These are phyloP conservation scores for Hypoxylon sp. DNA, from an alignment of 2,329 filamentous ascomycete genomes.

Conservation along the genomic window DNA sequence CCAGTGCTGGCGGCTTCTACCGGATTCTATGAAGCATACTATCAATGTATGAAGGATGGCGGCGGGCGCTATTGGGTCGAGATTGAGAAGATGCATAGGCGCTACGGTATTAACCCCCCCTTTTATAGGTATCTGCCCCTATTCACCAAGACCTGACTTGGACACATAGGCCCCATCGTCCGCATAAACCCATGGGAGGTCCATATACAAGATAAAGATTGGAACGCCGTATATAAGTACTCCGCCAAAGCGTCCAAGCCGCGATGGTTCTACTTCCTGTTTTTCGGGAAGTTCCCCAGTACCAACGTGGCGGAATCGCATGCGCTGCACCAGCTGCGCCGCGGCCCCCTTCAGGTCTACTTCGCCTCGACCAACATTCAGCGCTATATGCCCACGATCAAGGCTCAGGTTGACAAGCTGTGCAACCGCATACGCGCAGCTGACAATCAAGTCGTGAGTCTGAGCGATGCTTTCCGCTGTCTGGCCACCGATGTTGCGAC, in stretches of 20 bases:
- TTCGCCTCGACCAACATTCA: constrained; percentile 49
- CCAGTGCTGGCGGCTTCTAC: constrained; percentile 44
- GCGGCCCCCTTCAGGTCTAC: constrained; percentile 44
- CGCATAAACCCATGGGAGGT: constrained; percentile 46
- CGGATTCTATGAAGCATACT: constrained; percentile 47
- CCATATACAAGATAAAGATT: constrained; percentile 44
- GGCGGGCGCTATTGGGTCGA: constrained; percentile 48
- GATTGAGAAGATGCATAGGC: constrained; percentile 47
- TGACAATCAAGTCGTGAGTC: constrained; percentile 33
- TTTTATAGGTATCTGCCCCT: neutral
- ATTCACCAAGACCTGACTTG: neutral
- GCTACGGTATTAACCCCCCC: constrained; percentile 37
- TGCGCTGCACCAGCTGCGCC: constrained; percentile 48
- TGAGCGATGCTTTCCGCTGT: constrained; percentile 48
- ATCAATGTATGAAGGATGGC: constrained; percentile 48
- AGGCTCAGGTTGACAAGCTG: constrained; percentile 45
- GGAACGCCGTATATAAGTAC: constrained; percentile 48
- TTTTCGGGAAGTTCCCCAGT: constrained; percentile 49
- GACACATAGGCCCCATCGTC: constrained; percentile 43
- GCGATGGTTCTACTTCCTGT: constrained; percentile 47
- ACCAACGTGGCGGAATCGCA: constrained; percentile 48
- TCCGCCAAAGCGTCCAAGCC: constrained; percentile 48
- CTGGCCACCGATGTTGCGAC: constrained; percentile 49
- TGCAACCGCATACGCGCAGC: constrained; percentile 32
- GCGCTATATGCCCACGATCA: constrained; percentile 45